Conservation (phyloP, 305 asterid genomes). For the Fraxinus angustifolia region DNA sequence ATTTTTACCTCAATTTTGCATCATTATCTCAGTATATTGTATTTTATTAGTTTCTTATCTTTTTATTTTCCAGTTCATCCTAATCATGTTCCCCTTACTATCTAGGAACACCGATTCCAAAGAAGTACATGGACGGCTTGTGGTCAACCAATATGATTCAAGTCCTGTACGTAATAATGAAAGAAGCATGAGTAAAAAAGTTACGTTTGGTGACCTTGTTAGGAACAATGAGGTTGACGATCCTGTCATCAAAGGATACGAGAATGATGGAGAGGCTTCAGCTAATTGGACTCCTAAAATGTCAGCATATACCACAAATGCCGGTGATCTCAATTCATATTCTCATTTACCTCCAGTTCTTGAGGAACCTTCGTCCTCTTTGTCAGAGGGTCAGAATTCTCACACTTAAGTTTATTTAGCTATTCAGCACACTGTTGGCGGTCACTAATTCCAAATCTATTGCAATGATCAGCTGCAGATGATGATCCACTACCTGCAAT, state of each 20-base stretch:
- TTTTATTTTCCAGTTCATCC: conserved; percentile 21
- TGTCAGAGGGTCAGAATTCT: conserved; percentile 73
- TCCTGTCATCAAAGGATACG: conserved; percentile 55
- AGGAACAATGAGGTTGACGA: conserved; percentile 68
- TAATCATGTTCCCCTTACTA: conserved; percentile 21
- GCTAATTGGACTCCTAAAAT: conserved; percentile 54
- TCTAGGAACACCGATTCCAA: conserved; percentile 49
- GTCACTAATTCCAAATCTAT: conserved; percentile 27
- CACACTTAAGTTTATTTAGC: conserved; percentile 19
- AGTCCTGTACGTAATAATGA: conserved; percentile 46
- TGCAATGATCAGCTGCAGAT: conserved; percentile 75
- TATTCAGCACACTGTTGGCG: conserved; percentile 24
- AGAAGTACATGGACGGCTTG: conserved; percentile 45
- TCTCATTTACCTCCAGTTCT: conserved; percentile 87
- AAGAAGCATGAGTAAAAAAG: conserved; percentile 62
- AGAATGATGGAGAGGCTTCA: conserved; percentile 54
- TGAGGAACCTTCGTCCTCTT: conserved; percentile 92
- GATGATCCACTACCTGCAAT: conserved; percentile 97
- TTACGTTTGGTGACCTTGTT: conserved; percentile 80
- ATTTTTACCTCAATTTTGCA: background rate
- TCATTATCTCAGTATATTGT: background rate
- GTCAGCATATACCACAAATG: conserved; percentile 36
- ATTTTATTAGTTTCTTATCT: background rate
- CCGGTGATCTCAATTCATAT: conserved; percentile 80
- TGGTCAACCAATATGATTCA: conserved; percentile 38